Base-by-base conservation (phyloP, 305 asterid species). In the Fraxinus dipetala region DNA sequence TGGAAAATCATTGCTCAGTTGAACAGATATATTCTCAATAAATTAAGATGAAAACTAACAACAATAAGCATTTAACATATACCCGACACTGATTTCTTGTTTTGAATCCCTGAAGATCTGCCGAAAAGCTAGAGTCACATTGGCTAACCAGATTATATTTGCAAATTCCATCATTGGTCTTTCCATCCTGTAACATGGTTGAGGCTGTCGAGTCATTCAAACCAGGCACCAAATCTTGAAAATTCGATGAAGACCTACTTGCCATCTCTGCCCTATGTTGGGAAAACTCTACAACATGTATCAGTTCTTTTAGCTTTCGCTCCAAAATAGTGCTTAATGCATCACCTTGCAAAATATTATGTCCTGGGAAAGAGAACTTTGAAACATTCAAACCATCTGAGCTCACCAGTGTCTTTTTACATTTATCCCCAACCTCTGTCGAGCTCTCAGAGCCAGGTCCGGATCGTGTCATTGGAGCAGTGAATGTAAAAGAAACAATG, bases 401-500 rank as follows among this genome's bases (percentile, higher is more conserved):
- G 80, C 78, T 82, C 75, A 81, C 83, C 76, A 87, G 85, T 77
- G 85, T 65, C 82, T 84, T 85, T 84, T 86, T 87, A 88, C 84
- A 80, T 77, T 84, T 90, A 69, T 84, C 92, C 75, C 81, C 79
- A 28, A 38, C 83, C 86, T 85, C 94, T 30, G 87, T 79, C 43
- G 87, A 82, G 79, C 76, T 14, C 6, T 48, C 20, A 14, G 6
- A 48, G 20, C 6, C 84, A n/a, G 81, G 80, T 75, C 80, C 83
- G n/a, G 89, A 78, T 77, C 93, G 86, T n/a, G 92, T 54, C 91
- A 96, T 84, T 18, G 98, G 97, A 87, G 99, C 87, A 40, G 86
- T 93, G 90, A 94, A 96, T 67, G 99, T 93, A 85, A 96, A 94
- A 40, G 99, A 96, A 86, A 96, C 78, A 61, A 93, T 93, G 59